Evolutionary conservation across 2,329 filamentous ascomycete genomes (phyloP).

Genomic region (Ceratocystis cacaofunesta): DNA sequence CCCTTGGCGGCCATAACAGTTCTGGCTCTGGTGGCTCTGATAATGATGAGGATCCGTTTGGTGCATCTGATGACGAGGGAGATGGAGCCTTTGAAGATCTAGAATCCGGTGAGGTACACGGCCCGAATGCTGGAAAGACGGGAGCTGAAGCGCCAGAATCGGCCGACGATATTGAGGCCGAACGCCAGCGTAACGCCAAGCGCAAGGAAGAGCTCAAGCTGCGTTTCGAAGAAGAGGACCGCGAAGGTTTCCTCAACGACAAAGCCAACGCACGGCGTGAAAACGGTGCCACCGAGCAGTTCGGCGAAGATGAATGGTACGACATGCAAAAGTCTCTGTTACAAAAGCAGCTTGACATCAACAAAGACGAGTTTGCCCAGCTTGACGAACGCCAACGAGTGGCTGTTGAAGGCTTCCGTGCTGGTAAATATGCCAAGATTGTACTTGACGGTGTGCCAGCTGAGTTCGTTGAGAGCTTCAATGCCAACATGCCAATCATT

Average conservation of each 20-base stretch:
- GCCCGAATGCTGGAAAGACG: conserved; percentile 21
- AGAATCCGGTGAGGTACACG: conserved; percentile 55
- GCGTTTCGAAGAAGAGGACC: conserved; percentile 92
- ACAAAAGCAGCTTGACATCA: conserved; percentile 93
- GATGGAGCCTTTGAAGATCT: conserved; percentile 77
- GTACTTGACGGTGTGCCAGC: conserved; percentile 78
- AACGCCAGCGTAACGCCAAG: conserved; percentile 79
- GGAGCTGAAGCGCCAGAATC: conserved; percentile 28
- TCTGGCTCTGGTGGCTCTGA: conserved; percentile 30
- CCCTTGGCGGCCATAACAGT: conserved; percentile 21
- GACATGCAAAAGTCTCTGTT: conserved; percentile 88
- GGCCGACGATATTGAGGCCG: conserved; percentile 54
- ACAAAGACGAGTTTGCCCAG: conserved; percentile 78
- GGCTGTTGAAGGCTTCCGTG: conserved; percentile 76
- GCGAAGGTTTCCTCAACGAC: conserved; percentile 88
- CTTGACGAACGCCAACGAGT: conserved; percentile 73
- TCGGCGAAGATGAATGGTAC: conserved; percentile 98
- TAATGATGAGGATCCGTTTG: conserved; percentile 34
- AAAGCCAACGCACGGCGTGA: conserved; percentile 63
- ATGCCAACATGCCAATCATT: conserved; percentile 67
- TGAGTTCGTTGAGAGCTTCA: conserved; percentile 76
- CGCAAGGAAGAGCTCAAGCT: conserved; percentile 89
- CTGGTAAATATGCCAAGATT: conserved; percentile 85
- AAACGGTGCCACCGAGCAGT: conserved; percentile 56
- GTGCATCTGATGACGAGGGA: conserved; percentile 49